Evolutionary conservation across 768 basidiomycete species (phyloP).

Genomic region (Candolleomyces efflorescens): DNA sequence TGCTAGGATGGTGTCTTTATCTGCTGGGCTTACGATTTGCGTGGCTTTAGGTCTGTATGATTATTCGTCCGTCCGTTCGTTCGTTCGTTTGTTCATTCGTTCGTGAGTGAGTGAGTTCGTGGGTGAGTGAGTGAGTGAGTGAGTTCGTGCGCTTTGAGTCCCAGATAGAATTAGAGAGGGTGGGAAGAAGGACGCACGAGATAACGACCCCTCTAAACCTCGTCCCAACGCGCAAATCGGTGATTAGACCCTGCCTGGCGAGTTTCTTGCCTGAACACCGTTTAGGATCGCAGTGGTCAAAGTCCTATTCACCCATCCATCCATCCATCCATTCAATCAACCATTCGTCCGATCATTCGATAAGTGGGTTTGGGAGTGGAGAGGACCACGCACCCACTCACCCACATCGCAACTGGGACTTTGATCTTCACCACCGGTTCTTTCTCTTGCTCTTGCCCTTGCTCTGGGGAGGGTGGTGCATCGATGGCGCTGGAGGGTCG

Average conservation of each 20-base stretch:
- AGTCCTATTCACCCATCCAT: slow-evolving; percentile 91
- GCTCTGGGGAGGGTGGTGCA: no score
- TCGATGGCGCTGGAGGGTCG: slow-evolving; percentile 59
- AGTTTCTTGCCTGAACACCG: slow-evolving; percentile 84
- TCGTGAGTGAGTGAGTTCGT: no score
- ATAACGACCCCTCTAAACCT: slow-evolving; percentile 91
- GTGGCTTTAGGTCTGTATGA: slow-evolving; percentile 58
- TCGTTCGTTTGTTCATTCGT: no score
- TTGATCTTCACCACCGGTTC: slow-evolving; percentile 33
- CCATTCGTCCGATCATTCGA: no score
- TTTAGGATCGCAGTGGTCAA: slow-evolving; percentile 95
- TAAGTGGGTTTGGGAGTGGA: no score
- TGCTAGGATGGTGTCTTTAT: slow-evolving; percentile 70
- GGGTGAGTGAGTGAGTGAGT: no score
- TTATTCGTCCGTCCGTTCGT: no score
- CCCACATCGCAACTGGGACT: slow-evolving; percentile 97
- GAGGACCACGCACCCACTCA: no score
- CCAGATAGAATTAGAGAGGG: no score
- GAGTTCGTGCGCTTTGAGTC: no score
- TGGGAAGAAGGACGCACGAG: slow-evolving; percentile 55
- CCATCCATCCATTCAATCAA: no score
- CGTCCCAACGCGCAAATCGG: slow-evolving; percentile 76
- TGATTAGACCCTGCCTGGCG: slow-evolving; percentile 78
- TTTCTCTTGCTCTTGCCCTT: slow-evolving; percentile 20
- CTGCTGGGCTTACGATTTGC: slow-evolving; percentile 73